Percentiles rank a stretch among this genome's conserved stretches.
Conservation (phyloP, 768 basidiomycete species). For the Amanita thiersii region DNA sequence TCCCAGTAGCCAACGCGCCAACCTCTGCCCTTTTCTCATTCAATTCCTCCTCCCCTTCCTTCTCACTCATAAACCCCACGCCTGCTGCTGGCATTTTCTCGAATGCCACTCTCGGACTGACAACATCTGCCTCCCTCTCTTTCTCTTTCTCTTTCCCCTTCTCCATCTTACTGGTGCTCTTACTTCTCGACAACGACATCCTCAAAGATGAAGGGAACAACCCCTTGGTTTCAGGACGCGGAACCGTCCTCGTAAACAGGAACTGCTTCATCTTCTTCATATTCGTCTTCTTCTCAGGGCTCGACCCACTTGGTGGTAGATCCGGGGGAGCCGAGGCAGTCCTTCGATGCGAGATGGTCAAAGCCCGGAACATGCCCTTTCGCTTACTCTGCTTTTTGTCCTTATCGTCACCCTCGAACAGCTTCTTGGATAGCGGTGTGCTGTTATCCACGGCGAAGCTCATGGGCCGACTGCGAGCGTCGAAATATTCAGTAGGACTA, state of each 20-base stretch:
- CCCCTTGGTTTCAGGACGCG: constrained; percentile 2
- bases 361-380: too few species aligned
- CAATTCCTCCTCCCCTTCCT: too few species aligned
- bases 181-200: constrained; percentile 6
- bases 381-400: too few species aligned
- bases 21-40: too few species aligned
- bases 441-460: constrained; percentile 1
- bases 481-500: constrained; percentile 5
- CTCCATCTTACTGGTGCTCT: not conserved
- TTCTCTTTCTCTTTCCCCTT: not conserved
- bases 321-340: too few species aligned
- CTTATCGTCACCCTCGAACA: not conserved
- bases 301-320: not conserved
- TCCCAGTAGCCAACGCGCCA: too few species aligned
- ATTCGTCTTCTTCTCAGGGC: constrained; percentile 5
- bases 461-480: constrained; percentile 5
- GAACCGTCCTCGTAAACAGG: constrained; percentile 9
- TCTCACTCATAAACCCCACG: too few species aligned
- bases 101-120: too few species aligned
- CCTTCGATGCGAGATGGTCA: too few species aligned
- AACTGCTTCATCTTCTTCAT: constrained; percentile 8
- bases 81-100: too few species aligned
- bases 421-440: not conserved
- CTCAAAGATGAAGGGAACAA: not conserved
- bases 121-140: too few species aligned